Evolutionary conservation across 208 protist species (phyloP), one percentile per base, ranked within the genome.

Genomic region (Trypanosoma scelopori): DNA sequence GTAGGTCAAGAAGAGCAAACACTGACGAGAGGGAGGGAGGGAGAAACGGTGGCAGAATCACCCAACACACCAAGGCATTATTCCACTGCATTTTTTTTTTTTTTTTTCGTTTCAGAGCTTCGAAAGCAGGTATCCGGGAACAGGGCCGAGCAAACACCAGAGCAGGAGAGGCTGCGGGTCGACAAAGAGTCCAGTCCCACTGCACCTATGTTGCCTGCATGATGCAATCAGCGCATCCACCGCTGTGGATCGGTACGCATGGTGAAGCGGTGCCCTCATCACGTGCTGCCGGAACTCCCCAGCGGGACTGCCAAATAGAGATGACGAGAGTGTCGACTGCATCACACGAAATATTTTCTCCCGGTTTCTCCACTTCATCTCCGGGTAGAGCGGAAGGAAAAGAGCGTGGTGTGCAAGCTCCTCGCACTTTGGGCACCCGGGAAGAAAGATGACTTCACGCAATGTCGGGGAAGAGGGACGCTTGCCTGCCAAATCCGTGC

Each of bases 301-400:
- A 57, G 42, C 51, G 20, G 69, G 60, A 43, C 69, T 74, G 1
- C 22, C 43, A 37, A 68, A 65, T 11, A 73, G 52, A 18, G 52
- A 50, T 5, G 50, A 13, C 18, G 50, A 43, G 25, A 53, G 59
- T 45, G 39, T 52, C 30, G 32, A 12, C 39, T 71, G 55, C 65
- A 71, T 57, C 45, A 52, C 56, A 27, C 22, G 22, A 12, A 41
- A 58, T 18, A 71, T 32, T 27, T 59, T 51, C 18, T 71, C 47
- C 27, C 57, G 27, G n/a, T 52, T 57, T 32, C 49, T 58, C 23
- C 18, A 22, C 28, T 51, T 41, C 64, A 84, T 72, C 5, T 27
- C 30, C 15, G 70, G 49, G 0, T 62, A 65, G 18, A 89, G 55
- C 0, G 83, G 83, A 4, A 89, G 27, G 32, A 79, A 83, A 22